Evolutionary conservation across 805 yeast genomes (phyloP).

Genomic region (Metschnikowia rubicola): DNA sequence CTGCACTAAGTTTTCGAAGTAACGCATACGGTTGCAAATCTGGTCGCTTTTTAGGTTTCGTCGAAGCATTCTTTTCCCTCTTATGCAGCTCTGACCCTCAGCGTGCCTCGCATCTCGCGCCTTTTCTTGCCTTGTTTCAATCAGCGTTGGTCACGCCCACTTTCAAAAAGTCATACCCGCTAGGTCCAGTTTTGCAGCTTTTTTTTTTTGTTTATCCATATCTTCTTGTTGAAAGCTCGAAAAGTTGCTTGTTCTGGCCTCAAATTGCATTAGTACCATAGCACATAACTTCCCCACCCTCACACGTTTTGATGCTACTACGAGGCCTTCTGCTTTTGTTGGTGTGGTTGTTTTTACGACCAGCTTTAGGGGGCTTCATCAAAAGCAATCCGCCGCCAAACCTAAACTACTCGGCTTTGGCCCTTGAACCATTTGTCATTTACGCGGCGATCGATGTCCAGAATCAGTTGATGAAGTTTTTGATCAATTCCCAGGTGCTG

Average conservation of each 20-base stretch:
- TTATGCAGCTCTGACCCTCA: no score
- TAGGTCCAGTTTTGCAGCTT: background rate
- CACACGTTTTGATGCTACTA: background rate
- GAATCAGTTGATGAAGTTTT: slow-evolving; percentile 28
- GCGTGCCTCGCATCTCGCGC: no score
- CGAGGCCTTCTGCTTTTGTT: slow-evolving; percentile 4
- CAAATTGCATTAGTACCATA: background rate
- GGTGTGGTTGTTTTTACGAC: slow-evolving; percentile 9
- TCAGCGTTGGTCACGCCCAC: no score
- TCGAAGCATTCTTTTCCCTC: no score
- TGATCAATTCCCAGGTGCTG: slow-evolving; percentile 31
- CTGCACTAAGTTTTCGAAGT: no score
- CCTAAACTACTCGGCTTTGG: background rate
- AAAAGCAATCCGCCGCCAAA: slow-evolving; percentile 19
- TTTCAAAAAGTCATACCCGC: no score
- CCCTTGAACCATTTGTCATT: slow-evolving; percentile 24
- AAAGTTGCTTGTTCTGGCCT: background rate
- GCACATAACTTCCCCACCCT: background rate
- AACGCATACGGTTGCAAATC: no score
- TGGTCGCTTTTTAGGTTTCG: no score
- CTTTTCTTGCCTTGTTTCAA: no score
- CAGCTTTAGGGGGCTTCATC: slow-evolving; percentile 22
- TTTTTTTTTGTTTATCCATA: background rate
- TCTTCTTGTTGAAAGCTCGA: background rate
- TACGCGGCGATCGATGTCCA: slow-evolving; percentile 36